Evolutionary conservation across 257 asterid species (phyloP), one percentile per base, ranked within the genome.

Genomic region (Primulina tabacum): DNA sequence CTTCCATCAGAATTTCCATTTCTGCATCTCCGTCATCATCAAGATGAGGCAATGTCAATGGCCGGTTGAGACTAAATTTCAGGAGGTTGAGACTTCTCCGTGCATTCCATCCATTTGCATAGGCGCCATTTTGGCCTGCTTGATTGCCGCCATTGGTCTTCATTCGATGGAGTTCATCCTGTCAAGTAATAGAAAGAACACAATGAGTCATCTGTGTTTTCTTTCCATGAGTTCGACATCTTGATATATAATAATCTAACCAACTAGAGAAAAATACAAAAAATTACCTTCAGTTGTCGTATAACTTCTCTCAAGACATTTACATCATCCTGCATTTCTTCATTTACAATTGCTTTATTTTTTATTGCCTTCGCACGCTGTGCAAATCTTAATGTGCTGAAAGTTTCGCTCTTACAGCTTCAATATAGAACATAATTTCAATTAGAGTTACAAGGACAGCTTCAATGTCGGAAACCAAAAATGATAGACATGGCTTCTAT

Each of bases 291-390:
- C 75, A 94, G 82, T 73, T 94, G 93, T 68, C 92, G 90, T 76
- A 94, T 91, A 66, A 88, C 92, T 78, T 83, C 90, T 77, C 96
- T 87, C 81, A 94, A 76, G 67, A 86, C 90, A 75, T 85, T 89
- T 50, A 94, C 97, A 76, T 94, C 97, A 69, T 92, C 93, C 77
- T 89, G 97, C 97, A 89, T 85, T 81, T 91, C 99, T 85, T 94
- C 97, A 67, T 94, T 94, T 29, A 89, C 76, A 66, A 80, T 79
- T 73, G 99, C 97, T 84, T 87, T 91, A 74, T 94, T 94, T 88
- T 88, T 94, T 72, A 94, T 89, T 72, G 97, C 96, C 86, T 94
- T 94, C 38, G 99, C 99, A 34, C 99, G 95, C 73, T 94, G 97
- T 56, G 99, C 99, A 80, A 94, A 94, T 83, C 97, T 88, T 79